Evolutionary conservation across 129 eudicot species (phyloP).

Genomic region (Silybum marianum): DNA sequence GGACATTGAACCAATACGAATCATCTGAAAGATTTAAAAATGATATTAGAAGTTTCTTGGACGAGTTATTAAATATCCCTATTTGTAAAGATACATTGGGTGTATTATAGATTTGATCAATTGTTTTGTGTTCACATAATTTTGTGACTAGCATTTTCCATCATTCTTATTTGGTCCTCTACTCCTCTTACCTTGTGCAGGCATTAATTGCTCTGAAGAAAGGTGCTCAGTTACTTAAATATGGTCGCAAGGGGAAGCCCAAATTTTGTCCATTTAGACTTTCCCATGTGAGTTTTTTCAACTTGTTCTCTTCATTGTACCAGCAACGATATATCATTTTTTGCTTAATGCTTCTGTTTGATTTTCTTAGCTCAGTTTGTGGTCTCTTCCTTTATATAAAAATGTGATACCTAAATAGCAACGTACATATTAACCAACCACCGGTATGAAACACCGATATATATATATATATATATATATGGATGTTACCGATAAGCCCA

Average conservation of each 20-base stretch:
- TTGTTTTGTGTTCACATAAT: constrained; percentile 12
- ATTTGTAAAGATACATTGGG: background rate
- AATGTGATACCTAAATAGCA: background rate
- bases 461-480: constrained; percentile 1
- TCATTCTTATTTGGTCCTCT: constrained; percentile 19
- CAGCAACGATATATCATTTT: constrained; percentile 17
- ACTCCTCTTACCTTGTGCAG: constrained; percentile 44
- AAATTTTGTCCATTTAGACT: constrained; percentile 93
- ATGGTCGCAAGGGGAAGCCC: constrained; percentile 98
- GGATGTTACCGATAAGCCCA: background rate
- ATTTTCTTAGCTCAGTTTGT: background rate
- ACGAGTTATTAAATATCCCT: background rate
- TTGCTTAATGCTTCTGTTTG: background rate
- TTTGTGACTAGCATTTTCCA: background rate
- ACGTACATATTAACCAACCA: background rate
- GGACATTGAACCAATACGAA: background rate
- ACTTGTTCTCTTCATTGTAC: background rate
- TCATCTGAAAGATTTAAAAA: background rate
- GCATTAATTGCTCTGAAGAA: constrained; percentile 85
- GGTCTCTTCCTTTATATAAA: background rate
- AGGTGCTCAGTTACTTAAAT: constrained; percentile 89
- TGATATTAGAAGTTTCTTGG: background rate
- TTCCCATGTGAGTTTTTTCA: constrained; percentile 66
- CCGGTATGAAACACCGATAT: background rate
- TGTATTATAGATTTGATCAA: constrained; percentile 13